Evolutionary conservation across 768 basidiomycete species (phyloP).

Genomic region (Boletus insuetus): DNA sequence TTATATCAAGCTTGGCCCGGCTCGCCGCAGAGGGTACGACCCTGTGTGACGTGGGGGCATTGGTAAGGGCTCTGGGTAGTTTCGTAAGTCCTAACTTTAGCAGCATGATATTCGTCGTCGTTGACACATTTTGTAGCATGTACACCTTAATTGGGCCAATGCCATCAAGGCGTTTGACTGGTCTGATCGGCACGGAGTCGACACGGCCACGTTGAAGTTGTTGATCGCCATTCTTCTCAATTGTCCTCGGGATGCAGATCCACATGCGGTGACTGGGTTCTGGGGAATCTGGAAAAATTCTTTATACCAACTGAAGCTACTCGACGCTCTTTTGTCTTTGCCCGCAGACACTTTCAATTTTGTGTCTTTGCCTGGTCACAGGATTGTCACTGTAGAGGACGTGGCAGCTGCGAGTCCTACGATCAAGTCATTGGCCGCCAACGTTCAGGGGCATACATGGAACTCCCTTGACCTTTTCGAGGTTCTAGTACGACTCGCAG

Average conservation of each 20-base stretch:
- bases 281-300: constrained; percentile 87
- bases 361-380: constrained; percentile 77
- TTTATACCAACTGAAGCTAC: constrained; percentile 78
- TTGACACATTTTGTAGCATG: constrained; percentile 45
- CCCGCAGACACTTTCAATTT: constrained; percentile 93
- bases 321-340: constrained; percentile 85
- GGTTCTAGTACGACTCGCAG: constrained; percentile 77
- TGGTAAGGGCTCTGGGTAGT: constrained; percentile 70
- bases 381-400: constrained; percentile 87
- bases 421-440: constrained; percentile 88
- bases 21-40: constrained; percentile 69
- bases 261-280: constrained; percentile 80
- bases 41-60: constrained; percentile 70
- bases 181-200: constrained; percentile 78
- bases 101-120: background rate
- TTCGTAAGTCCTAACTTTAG: constrained; percentile 54
- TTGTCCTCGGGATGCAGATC: constrained; percentile 71
- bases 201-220: constrained; percentile 86
- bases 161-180: constrained; percentile 87
- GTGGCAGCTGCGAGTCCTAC: constrained; percentile 81
- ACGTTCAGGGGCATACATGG: constrained; percentile 92
- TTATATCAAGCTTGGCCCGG: constrained; percentile 63
- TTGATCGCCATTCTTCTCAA: constrained; percentile 85
- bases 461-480: constrained; percentile 91
- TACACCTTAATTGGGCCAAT: constrained; percentile 71